Evolutionary conservation across 2,329 filamentous ascomycete species (phyloP).

Genomic region (Coleophoma eucalyptorum): DNA sequence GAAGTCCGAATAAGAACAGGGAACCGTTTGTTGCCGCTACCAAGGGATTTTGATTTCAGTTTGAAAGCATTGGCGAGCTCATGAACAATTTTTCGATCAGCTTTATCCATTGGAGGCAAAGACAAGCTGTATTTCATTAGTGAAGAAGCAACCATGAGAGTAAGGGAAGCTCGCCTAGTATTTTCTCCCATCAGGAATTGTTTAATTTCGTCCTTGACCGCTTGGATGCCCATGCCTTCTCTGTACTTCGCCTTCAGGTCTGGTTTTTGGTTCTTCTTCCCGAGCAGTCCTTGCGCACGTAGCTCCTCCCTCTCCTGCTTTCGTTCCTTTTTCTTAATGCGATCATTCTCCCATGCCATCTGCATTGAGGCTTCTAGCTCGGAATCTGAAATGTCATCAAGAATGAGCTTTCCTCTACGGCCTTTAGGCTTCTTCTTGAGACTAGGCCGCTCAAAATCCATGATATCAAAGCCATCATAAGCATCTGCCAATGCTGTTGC

Average conservation of each 20-base stretch:
- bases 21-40: conserved; percentile 68
- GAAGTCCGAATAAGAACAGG: conserved; percentile 74
- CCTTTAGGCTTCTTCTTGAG: conserved; percentile 62
- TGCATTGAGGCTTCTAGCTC: conserved; percentile 61
- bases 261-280: conserved; percentile 47
- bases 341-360: conserved; percentile 61
- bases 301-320: conserved; percentile 69
- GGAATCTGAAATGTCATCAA: conserved; percentile 57
- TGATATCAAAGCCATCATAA: conserved; percentile 71
- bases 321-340: conserved; percentile 65
- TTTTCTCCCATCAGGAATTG: conserved; percentile 62
- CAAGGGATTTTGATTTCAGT: conserved; percentile 80
- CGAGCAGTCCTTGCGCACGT: conserved; percentile 62
- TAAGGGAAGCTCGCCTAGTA: conserved; percentile 51
- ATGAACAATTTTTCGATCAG: conserved; percentile 74
- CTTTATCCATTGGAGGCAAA: conserved; percentile 81
- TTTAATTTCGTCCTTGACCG: conserved; percentile 70
- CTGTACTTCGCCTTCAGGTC: conserved; percentile 67
- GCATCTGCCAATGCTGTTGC: conserved; percentile 50
- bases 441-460: conserved; percentile 75
- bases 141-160: conserved; percentile 1
- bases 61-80: conserved; percentile 71
- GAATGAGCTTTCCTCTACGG: conserved; percentile 46
- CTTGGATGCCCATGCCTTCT: conserved; percentile 64
- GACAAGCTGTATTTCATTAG: conserved; percentile 49